Evolutionary conservation across 257 asterid species (phyloP).

Genomic region (Nyctanthes arbortristis): DNA sequence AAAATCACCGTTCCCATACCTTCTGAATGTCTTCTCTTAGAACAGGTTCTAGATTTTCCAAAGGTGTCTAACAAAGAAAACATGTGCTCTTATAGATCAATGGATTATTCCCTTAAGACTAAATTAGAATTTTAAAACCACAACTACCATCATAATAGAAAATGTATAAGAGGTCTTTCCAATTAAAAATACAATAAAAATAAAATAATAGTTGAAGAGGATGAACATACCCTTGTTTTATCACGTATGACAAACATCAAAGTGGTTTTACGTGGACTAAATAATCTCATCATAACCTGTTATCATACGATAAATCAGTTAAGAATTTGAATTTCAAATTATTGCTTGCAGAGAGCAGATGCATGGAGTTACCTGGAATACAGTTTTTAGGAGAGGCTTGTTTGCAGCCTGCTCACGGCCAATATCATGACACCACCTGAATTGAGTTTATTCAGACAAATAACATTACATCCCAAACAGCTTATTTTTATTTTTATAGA

Average conservation of each 20-base stretch:
- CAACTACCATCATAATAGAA: background rate
- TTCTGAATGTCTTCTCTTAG: slow-evolving; percentile 94
- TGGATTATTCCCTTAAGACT: slow-evolving; percentile 18
- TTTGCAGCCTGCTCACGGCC: slow-evolving; percentile 99
- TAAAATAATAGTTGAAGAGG: slow-evolving; percentile 19
- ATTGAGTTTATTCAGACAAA: slow-evolving; percentile 22
- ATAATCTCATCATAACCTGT: slow-evolving; percentile 96
- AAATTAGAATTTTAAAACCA: slow-evolving; percentile 10
- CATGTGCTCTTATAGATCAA: slow-evolving; percentile 16
- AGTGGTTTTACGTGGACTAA: slow-evolving; percentile 94
- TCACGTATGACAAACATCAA: slow-evolving; percentile 96
- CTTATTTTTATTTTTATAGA: background rate
- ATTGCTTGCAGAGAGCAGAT: slow-evolving; percentile 7
- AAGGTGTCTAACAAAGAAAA: slow-evolving; percentile 74
- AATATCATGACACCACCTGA: slow-evolving; percentile 99
- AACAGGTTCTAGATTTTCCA: slow-evolving; percentile 96
- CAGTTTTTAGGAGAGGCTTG: slow-evolving; percentile 91
- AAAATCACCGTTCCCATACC: slow-evolving; percentile 46
- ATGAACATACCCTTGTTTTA: slow-evolving; percentile 78
- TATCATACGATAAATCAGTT: slow-evolving; percentile 35
- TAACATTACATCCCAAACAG: background rate
- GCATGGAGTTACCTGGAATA: slow-evolving; percentile 71
- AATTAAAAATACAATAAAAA: too few relatives aligned
- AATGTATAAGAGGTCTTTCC: too few relatives aligned
- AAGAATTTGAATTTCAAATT: slow-evolving; percentile 13